Evolutionary conservation across 192 early-diverging fungal genomes (phyloP).

Genomic region (Backusella tarrabulga): DNA sequence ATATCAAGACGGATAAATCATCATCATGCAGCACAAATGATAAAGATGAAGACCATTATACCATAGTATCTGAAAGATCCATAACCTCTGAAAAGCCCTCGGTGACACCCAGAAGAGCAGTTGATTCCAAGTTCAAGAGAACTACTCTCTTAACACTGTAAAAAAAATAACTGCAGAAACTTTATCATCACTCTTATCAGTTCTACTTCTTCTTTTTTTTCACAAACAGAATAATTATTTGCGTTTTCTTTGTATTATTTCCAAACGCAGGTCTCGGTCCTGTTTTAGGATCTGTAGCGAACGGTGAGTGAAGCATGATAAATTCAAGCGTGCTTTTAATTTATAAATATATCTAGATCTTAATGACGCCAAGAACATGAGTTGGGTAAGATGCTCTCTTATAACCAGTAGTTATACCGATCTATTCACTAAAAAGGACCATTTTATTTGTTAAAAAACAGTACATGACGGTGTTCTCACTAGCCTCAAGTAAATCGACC

Average conservation of each 20-base stretch:
- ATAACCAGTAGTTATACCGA: not conserved
- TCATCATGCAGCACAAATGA: not conserved
- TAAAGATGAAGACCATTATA: not conserved
- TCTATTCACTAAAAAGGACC: not conserved
- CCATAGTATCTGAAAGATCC: not conserved
- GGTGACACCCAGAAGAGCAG: not conserved
- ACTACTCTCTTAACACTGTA: not conserved
- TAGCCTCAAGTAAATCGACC: not conserved
- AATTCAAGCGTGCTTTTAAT: not conserved
- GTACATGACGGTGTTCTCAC: not conserved
- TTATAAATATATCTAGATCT: not conserved
- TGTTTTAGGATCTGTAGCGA: not conserved
- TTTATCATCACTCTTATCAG: no score
- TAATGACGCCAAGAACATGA: not conserved
- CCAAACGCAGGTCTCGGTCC: not conserved
- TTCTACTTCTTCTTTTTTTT: no score
- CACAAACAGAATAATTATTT: not conserved
- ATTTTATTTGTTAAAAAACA: not conserved
- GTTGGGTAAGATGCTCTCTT: not conserved
- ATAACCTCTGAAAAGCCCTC: not conserved
- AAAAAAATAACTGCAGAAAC: not conserved
- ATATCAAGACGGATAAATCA: not conserved
- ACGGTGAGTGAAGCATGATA: not conserved
- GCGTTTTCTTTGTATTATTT: not conserved
- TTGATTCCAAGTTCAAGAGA: not conserved